phyloP scores from a whole-genome alignment of 2,329 filamentous ascomycete genomes.

The Scedosporium aurantiacum region DNA sequence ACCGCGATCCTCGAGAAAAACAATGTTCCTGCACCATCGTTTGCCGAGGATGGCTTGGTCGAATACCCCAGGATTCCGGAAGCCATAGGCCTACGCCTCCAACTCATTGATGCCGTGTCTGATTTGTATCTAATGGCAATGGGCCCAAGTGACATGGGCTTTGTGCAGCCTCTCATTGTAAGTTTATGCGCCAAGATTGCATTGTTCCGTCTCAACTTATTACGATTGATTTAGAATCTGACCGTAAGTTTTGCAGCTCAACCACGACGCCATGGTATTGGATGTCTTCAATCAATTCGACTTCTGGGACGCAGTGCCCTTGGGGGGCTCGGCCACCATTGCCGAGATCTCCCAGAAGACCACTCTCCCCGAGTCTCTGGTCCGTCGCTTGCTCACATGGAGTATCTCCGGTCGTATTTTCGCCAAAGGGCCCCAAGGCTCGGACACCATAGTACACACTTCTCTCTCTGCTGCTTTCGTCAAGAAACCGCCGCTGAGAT shows the following conservation, averaged over 20 bases:
- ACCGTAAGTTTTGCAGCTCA: no score
- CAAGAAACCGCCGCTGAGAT: slow-evolving; percentile 18
- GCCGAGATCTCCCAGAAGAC: slow-evolving; percentile 19
- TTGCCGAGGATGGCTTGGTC: background rate
- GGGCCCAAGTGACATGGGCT: background rate
- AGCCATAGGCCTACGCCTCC: background rate
- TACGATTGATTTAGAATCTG: no score
- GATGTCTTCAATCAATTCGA: slow-evolving; percentile 15
- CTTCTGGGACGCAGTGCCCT: slow-evolving; percentile 15
- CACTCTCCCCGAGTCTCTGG: slow-evolving; percentile 26
- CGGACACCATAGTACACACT: slow-evolving; percentile 20
- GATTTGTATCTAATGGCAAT: background rate
- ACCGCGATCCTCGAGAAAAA: background rate
- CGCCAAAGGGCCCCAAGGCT: slow-evolving; percentile 8
- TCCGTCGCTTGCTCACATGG: slow-evolving; percentile 26
- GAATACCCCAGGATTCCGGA: background rate
- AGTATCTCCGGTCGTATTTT: slow-evolving; percentile 28
- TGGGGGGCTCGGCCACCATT: slow-evolving; percentile 12
- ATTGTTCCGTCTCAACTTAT: no score
- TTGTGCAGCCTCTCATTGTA: background rate
- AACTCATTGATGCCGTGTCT: background rate
- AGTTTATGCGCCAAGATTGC: no score
- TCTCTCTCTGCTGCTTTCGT: slow-evolving; percentile 27
- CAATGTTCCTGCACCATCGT: background rate
- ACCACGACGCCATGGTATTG: slow-evolving; percentile 1